These are phyloP conservation scores for Mycosphaerella sp. DNA, from an alignment of 2,329 filamentous ascomycete species.

Conservation along the genomic window DNA sequence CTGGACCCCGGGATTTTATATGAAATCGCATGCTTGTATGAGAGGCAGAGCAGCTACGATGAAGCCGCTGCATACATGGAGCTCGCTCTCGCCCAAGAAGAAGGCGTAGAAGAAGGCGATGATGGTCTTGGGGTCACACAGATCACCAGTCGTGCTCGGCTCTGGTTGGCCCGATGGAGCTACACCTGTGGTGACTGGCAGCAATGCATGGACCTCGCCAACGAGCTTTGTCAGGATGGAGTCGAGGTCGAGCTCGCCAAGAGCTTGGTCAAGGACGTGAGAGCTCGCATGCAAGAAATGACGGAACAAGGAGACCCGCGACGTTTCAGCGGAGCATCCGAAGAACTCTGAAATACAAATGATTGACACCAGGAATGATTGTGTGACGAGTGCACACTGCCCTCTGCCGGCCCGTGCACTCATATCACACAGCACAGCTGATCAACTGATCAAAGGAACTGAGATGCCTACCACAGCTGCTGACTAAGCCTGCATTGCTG, in stretches of 20 bases:
- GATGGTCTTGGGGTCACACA: constrained; percentile 75
- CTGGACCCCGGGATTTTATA: constrained; percentile 87
- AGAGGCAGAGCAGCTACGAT: constrained; percentile 66
- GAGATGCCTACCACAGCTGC: not conserved
- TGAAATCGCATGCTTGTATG: constrained; percentile 85
- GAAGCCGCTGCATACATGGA: constrained; percentile 95
- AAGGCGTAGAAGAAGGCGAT: constrained; percentile 50
- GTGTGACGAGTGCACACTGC: too few relatives aligned
- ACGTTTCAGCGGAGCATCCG: constrained; percentile 3
- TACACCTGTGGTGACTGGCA: constrained; percentile 69
- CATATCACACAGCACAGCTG: not conserved
- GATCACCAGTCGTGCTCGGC: constrained; percentile 82
- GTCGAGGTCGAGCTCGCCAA: constrained; percentile 97
- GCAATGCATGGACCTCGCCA: constrained; percentile 72
- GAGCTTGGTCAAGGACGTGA: constrained; percentile 78
- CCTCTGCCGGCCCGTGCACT: not conserved
- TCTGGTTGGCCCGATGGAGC: constrained; percentile 85
- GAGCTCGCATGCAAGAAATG: constrained; percentile 57
- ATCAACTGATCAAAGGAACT: not conserved
- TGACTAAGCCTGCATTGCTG: constrained; percentile 8
- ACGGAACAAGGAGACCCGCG: constrained; percentile 7
- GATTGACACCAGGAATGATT: not conserved
- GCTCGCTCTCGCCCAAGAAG: constrained; percentile 85
- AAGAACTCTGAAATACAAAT: constrained; percentile 2
- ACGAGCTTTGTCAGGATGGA: constrained; percentile 90